Evolutionary conservation across 1,284 basidiomycete genomes (phyloP).

Genomic region (Paramarasmius palmivorus): DNA sequence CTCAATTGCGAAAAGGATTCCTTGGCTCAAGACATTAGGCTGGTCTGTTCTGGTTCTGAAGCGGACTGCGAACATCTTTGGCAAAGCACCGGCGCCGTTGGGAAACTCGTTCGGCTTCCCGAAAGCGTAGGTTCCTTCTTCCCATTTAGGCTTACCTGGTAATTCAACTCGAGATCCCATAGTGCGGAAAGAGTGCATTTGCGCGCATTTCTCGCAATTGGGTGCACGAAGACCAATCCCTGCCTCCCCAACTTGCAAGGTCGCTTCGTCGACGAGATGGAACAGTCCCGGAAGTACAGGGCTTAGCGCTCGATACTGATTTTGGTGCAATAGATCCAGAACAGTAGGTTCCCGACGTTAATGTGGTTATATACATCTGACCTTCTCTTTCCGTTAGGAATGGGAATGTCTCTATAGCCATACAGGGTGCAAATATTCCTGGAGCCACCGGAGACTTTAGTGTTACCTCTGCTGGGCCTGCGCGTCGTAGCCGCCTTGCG

Average conservation of each 20-base stretch:
- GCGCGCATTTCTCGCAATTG: conserved; percentile 16
- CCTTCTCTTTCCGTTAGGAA: conserved; percentile 9
- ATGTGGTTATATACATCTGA: not conserved
- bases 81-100: conserved; percentile 15
- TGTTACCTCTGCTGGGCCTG: conserved; percentile 17
- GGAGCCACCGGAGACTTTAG: conserved; percentile 21
- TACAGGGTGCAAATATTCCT: conserved; percentile 27
- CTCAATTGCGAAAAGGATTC: conserved; percentile 17
- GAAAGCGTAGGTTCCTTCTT: conserved; percentile 12
- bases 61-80: conserved; percentile 16
- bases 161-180: not conserved
- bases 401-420: conserved; percentile 28
- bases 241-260: conserved; percentile 10
- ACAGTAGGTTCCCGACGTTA: conserved; percentile 15
- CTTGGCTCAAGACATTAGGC: conserved; percentile 15
- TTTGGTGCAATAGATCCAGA: conserved; percentile 28
- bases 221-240: conserved; percentile 17
- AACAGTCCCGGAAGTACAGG: conserved; percentile 28
- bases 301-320: conserved; percentile 34
- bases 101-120: conserved; percentile 21
- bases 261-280: conserved; percentile 15
- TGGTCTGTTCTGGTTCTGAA: conserved; percentile 18
- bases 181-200: conserved; percentile 18
- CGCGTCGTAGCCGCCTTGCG: conserved; percentile 11
- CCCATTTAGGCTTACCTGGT: not conserved